A percentile compares a stretch with the other conserved stretches of the same genome.
phyloP scores from a whole-genome alignment of 805 yeast genomes.

The Ogataea zsoltii region DNA sequence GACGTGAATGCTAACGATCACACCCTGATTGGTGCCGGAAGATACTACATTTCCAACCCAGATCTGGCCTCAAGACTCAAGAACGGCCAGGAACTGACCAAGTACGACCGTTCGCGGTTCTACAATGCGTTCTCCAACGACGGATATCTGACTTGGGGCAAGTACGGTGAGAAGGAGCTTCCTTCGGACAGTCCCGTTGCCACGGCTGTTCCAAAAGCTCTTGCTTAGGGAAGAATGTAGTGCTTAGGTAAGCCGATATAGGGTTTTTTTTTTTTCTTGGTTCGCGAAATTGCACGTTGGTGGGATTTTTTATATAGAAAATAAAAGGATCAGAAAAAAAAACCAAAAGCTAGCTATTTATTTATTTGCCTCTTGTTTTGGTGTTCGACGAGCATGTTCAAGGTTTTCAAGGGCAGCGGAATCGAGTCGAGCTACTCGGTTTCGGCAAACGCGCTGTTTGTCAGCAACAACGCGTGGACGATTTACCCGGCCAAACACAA shows the following conservation, averaged over 20 bases:
- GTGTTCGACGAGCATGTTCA: conserved; percentile 43
- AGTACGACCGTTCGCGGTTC: conserved; percentile 42
- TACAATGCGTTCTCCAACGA: conserved; percentile 31
- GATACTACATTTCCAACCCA: conserved; percentile 47
- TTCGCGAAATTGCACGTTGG: background rate
- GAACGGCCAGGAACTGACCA: conserved; percentile 38
- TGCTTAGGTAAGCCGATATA: no score
- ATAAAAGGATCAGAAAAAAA: no score
- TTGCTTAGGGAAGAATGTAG: no score
- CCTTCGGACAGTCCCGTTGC: conserved; percentile 12
- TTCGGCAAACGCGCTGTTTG: conserved; percentile 68
- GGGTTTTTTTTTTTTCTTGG: no score
- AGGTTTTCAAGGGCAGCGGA: conserved; percentile 54
- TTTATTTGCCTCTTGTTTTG: no score
- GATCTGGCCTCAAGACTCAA: conserved; percentile 41
- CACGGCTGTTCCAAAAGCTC: conserved; percentile 12
- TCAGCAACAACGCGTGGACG: conserved; percentile 75
- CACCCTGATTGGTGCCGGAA: conserved; percentile 44
- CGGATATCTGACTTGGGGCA: conserved; percentile 20
- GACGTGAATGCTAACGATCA: conserved; percentile 37
- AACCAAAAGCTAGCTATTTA: no score
- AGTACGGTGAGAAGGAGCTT: conserved; percentile 18
- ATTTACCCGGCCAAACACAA: conserved; percentile 82
- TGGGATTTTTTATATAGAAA: no score
- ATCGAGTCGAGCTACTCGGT: conserved; percentile 68